A percentile compares a stretch with the other conserved stretches of the same genome.
phyloP scores from a whole-genome alignment of 306 rosid genomes.

The Fagus sylvatica region DNA sequence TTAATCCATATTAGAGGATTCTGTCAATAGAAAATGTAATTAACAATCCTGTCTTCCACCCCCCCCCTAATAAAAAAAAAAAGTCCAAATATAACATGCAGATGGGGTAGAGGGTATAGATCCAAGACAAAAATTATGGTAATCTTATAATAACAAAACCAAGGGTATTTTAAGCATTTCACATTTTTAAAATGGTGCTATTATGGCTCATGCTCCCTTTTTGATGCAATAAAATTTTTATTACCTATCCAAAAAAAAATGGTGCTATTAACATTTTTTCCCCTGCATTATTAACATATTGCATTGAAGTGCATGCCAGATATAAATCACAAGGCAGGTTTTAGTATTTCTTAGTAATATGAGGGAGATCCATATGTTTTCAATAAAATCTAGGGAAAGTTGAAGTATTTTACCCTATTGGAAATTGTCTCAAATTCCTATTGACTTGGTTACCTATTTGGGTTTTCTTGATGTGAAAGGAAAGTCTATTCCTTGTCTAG shows the following conservation, averaged over 20 bases:
- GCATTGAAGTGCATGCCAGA: not conserved
- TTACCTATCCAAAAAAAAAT: not conserved
- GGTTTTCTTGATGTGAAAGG: too few species aligned
- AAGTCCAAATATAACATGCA: not conserved
- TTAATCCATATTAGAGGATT: not conserved
- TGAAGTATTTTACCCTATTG: not conserved
- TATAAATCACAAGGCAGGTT: not conserved
- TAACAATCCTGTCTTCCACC: not conserved
- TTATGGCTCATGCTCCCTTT: not conserved
- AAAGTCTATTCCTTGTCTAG: too few species aligned
- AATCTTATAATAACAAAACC: not conserved
- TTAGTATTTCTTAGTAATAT: not conserved
- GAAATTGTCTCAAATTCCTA: too few species aligned
- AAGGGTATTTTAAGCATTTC: not conserved
- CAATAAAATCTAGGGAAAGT: too few species aligned
- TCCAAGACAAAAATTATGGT: not conserved
- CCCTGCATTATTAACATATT: not conserved
- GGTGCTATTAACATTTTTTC: not conserved
- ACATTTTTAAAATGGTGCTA: not conserved
- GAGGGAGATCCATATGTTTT: not conserved
- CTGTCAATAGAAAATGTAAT: not conserved
- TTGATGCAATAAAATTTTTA: too few species aligned
- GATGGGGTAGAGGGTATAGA: not conserved
- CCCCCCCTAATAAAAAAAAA: not conserved
- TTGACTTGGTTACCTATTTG: too few species aligned